These are phyloP conservation scores for Suillus tomentosus DNA, from an alignment of 768 basidiomycete genomes.

Conservation along the genomic window DNA sequence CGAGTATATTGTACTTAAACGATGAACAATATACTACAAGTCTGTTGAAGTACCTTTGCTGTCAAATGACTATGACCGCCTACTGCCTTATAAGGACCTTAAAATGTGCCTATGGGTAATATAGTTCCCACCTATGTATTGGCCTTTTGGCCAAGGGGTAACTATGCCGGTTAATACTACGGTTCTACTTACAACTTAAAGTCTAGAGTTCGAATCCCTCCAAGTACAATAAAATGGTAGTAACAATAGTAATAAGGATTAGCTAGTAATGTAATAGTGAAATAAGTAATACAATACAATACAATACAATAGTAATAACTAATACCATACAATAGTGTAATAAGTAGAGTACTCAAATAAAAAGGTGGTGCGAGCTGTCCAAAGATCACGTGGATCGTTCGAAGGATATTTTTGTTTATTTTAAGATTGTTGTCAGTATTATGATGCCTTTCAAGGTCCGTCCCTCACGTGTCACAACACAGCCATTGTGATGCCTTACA, in stretches of 20 bases:
- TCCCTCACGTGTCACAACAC: not conserved
- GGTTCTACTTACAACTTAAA: not conserved
- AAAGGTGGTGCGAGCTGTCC: not conserved
- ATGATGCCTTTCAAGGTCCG: not conserved
- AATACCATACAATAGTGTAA: not conserved
- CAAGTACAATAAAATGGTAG: not conserved
- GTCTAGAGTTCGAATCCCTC: not conserved
- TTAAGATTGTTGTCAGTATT: not conserved
- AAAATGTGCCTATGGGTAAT: not conserved
- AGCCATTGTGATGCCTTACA: constrained; percentile 6
- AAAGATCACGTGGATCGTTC: no score
- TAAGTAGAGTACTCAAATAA: constrained; percentile 3
- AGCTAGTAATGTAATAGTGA: not conserved
- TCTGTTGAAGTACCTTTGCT: not conserved
- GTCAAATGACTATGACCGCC: not conserved
- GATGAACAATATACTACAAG: no score
- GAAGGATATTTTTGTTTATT: no score
- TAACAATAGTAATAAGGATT: no score
- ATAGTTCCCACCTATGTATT: not conserved
- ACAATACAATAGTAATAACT: no score
- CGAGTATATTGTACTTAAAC: not conserved
- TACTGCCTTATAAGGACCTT: not conserved
- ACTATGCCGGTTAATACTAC: not conserved
- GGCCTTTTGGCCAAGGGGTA: not conserved
- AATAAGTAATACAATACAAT: no score